These are phyloP conservation scores for Ambrosia trifida DNA, from an alignment of 129 eudicot species.

Conservation along the genomic window DNA sequence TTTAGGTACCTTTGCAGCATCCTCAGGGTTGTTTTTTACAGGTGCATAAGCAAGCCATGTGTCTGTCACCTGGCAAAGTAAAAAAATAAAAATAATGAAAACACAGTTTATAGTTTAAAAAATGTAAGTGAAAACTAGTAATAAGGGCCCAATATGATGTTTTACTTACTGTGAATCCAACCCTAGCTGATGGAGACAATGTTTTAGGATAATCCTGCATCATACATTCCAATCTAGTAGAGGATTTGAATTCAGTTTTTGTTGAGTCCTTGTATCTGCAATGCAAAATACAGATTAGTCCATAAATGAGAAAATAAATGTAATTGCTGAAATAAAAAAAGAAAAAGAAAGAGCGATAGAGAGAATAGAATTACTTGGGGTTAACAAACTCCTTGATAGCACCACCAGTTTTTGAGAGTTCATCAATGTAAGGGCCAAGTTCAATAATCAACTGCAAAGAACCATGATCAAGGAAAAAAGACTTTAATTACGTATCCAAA, in stretches of 20 bases:
- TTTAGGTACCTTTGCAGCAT: conserved; percentile 98
- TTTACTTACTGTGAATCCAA: conserved; percentile 91
- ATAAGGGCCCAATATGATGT: neutral
- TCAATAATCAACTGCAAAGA: conserved; percentile 74
- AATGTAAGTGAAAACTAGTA: conserved; percentile 3
- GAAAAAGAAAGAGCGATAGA: neutral
- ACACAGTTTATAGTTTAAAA: neutral
- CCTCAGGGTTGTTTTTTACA: conserved; percentile 97
- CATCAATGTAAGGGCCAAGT: conserved; percentile 82
- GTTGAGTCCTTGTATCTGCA: conserved; percentile 88
- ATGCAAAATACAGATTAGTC: conserved; percentile 20
- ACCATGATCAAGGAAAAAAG: neutral
- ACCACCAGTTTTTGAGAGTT: conserved; percentile 88
- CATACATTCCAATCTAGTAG: conserved; percentile 98
- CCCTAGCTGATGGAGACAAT: conserved; percentile 89
- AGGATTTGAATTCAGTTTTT: conserved; percentile 84
- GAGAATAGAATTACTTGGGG: conserved; percentile 65
- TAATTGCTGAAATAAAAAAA: neutral
- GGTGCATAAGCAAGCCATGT: conserved; percentile 99
- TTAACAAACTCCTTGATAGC: conserved; percentile 92
- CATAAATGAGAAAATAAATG: no score
- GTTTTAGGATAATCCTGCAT: conserved; percentile 99
- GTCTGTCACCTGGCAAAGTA: conserved; percentile 66
- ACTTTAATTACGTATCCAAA: neutral
- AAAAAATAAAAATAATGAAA: neutral